Evolutionary conservation across 2,329 filamentous ascomycete species (phyloP).

Genomic region (Arthrinium phaeospermum): DNA sequence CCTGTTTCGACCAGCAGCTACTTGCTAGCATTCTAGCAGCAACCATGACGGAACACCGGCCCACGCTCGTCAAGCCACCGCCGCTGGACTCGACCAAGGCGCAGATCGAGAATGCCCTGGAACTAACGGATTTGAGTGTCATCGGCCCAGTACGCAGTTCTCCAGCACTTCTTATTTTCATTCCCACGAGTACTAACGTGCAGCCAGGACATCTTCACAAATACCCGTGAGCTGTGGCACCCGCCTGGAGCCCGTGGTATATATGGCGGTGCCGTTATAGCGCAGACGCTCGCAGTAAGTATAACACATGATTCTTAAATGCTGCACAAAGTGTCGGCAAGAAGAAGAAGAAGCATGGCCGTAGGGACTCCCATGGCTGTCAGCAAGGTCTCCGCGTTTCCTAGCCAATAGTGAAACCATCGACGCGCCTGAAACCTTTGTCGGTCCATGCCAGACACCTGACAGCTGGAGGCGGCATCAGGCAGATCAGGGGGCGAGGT

Average conservation of each 20-base stretch:
- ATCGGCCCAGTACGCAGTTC: slow-evolving; percentile 69
- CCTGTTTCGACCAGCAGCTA: neutral
- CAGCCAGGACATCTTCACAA: slow-evolving; percentile 86
- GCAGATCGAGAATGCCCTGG: slow-evolving; percentile 86
- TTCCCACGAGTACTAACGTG: neutral
- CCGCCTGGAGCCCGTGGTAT: slow-evolving; percentile 91
- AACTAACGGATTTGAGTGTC: slow-evolving; percentile 79
- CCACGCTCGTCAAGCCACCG: slow-evolving; percentile 76
- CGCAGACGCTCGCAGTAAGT: slow-evolving; percentile 61
- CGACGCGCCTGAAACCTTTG: neutral
- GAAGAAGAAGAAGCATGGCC: neutral
- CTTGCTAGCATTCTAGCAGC: neutral
- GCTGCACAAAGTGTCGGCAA: neutral
- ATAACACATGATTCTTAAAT: neutral
- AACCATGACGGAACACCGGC: slow-evolving; percentile 36
- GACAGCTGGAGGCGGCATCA: neutral
- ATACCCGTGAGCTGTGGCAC: slow-evolving; percentile 89
- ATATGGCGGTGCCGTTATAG: slow-evolving; percentile 91
- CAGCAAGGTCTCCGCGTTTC: neutral
- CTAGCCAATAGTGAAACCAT: neutral
- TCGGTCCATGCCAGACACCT: neutral
- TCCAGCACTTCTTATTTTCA: neutral
- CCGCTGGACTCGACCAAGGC: slow-evolving; percentile 74
- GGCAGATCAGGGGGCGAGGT: neutral
- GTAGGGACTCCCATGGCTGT: neutral